Conservation (phyloP, 192 early-diverging fungal species). For the Umbelopsis isabellina region DNA sequence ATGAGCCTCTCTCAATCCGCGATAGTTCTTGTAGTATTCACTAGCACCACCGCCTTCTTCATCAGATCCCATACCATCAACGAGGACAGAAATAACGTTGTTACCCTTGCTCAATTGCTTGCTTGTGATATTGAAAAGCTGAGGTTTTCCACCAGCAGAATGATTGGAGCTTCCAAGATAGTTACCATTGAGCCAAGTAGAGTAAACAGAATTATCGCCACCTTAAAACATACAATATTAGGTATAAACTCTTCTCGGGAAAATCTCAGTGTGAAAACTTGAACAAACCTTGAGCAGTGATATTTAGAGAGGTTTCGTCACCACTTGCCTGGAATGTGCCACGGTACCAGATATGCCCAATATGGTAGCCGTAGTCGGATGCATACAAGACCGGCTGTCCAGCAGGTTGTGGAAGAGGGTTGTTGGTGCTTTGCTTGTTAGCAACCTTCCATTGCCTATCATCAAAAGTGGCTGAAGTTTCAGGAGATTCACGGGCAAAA, state of each 20-base stretch:
- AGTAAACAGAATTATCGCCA: slow-evolving; percentile 25
- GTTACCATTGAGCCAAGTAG: slow-evolving; percentile 26
- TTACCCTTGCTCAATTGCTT: slow-evolving; percentile 4
- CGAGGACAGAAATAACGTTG: slow-evolving; percentile 27
- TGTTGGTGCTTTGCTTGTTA: slow-evolving; percentile 22
- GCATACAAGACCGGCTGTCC: slow-evolving; percentile 27
- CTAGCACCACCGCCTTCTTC: slow-evolving; percentile 23
- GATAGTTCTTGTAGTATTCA: slow-evolving; percentile 26
- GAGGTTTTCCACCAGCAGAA: slow-evolving; percentile 1
- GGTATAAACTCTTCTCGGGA: background rate
- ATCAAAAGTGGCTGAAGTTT: background rate
- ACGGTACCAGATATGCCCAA: slow-evolving; percentile 31
- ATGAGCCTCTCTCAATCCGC: slow-evolving; percentile 23
- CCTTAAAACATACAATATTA: background rate
- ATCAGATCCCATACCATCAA: slow-evolving; percentile 30
- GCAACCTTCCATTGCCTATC: slow-evolving; percentile 17
- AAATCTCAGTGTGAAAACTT: background rate
- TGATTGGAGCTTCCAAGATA: slow-evolving; percentile 24
- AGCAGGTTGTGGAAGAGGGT: slow-evolving; percentile 21
- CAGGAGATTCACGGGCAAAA: slow-evolving; percentile 22
- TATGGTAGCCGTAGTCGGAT: slow-evolving; percentile 26
- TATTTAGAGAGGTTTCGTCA: slow-evolving; percentile 6
- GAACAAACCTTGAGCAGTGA: slow-evolving; percentile 25
- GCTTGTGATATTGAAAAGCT: slow-evolving; percentile 15
- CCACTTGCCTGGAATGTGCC: slow-evolving; percentile 22